Evolutionary conservation across 225 moss, liverwort and hornwort species (phyloP).

Genomic region (Thuidium tamariscinum): DNA sequence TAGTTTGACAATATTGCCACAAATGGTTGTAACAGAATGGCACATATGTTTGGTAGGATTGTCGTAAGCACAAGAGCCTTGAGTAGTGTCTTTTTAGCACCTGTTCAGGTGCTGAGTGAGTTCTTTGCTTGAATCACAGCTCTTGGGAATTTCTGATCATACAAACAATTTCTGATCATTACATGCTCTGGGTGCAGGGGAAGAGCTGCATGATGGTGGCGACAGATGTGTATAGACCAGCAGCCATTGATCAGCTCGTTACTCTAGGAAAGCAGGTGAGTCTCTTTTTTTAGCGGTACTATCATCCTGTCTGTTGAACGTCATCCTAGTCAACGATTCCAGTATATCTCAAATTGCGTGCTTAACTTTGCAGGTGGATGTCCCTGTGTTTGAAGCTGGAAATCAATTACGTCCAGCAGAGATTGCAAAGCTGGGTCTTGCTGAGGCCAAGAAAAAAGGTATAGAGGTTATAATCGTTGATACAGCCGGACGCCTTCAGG

Average conservation of each 20-base stretch:
- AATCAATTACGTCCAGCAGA: slow-evolving; percentile 65
- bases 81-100: not conserved
- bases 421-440: slow-evolving; percentile 78
- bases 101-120: not conserved
- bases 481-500: slow-evolving; percentile 93
- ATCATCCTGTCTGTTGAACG: not conserved
- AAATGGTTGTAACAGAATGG: not conserved
- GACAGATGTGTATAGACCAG: slow-evolving; percentile 94
- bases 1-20: not conserved
- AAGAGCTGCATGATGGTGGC: slow-evolving; percentile 94
- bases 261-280: slow-evolving; percentile 74
- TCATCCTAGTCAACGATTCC: not conserved
- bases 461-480: slow-evolving; percentile 78
- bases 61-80: not conserved
- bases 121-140: not conserved
- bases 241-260: slow-evolving; percentile 93
- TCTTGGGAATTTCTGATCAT: not conserved
- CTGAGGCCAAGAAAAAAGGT: slow-evolving; percentile 75
- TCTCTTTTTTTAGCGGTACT: not conserved
- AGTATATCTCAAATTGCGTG: not conserved
- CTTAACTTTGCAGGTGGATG: slow-evolving; percentile 50
- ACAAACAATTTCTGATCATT: not conserved
- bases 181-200: slow-evolving; percentile 15
- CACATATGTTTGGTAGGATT: not conserved
- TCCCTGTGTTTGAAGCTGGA: slow-evolving; percentile 91